Percentiles rank a stretch among this genome's conserved stretches.
phyloP scores from a whole-genome alignment of 2,329 filamentous ascomycete genomes.

The Cercospora beticola region DNA sequence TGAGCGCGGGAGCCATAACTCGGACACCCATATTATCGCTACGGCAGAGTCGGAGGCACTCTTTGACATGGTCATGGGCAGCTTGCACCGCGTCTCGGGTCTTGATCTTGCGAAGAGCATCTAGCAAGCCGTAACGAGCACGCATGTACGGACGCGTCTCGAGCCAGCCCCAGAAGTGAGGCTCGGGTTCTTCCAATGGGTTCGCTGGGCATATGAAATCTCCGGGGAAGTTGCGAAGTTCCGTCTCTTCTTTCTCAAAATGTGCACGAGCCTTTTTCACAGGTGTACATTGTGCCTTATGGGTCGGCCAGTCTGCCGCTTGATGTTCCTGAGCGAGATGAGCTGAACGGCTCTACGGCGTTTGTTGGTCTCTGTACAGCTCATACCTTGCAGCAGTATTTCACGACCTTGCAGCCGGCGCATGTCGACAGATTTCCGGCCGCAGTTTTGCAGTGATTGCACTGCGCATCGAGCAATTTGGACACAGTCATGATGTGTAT shows the following conservation, averaged over 20 bases:
- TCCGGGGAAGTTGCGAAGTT: constrained; percentile 2
- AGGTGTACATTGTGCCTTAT: neutral
- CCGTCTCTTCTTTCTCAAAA: neutral
- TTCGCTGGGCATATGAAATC: neutral
- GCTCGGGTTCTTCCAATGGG: neutral
- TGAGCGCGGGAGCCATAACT: neutral
- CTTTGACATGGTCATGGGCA: neutral
- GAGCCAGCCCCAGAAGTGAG: neutral
- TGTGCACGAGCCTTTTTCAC: neutral
- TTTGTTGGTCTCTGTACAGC: neutral
- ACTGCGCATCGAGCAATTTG: neutral
- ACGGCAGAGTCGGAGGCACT: neutral
- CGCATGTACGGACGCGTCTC: neutral
- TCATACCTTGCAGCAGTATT: neutral
- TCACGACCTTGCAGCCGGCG: neutral
- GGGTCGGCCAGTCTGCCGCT: neutral
- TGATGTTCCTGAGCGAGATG: neutral
- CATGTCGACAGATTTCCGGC: neutral
- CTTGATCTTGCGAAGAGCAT: neutral
- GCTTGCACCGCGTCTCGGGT: neutral
- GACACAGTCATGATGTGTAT: neutral
- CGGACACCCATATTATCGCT: neutral
- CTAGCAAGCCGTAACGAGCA: neutral
- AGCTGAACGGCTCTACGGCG: neutral
- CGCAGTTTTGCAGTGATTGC: neutral